Conservation (phyloP, 305 asterid species). For the Fraxinus nigra region DNA sequence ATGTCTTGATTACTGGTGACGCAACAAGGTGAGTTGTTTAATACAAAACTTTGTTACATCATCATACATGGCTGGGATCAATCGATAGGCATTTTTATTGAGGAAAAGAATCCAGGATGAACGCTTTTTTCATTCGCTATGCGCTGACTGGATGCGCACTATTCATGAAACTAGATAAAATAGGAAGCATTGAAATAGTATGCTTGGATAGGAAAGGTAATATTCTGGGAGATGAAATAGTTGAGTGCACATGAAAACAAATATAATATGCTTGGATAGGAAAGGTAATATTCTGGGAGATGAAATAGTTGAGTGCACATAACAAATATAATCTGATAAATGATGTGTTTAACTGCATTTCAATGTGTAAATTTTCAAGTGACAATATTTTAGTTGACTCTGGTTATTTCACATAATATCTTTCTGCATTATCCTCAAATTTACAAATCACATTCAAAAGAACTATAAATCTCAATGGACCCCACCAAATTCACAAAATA, state of each 20-base stretch:
- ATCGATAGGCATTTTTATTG: not conserved
- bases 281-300: slow-evolving; percentile 1
- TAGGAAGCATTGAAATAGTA: slow-evolving; percentile 2
- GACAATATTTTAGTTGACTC: not conserved
- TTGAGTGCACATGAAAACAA: not conserved
- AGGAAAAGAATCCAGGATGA: not conserved
- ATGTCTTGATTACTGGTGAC: not conserved
- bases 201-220: slow-evolving; percentile 6
- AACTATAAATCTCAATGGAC: not conserved
- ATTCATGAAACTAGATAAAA: not conserved
- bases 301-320: not conserved
- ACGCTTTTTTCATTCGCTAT: not conserved
- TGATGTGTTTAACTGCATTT: not conserved
- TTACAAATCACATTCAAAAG: not conserved
- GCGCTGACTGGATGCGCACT: not conserved
- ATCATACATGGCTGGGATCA: not conserved
- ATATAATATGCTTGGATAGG: not conserved
- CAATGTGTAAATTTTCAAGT: not conserved
- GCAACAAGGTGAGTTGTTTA: not conserved
- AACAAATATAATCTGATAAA: not conserved
- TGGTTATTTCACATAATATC: not conserved
- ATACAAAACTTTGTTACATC: not conserved
- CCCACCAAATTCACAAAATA: not conserved
- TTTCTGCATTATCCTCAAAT: not conserved
- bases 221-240: slow-evolving; percentile 1